A percentile compares a stretch with the other conserved stretches of the same genome.
phyloP scores from a whole-genome alignment of 345 rosid genomes.

The Rhodamnia argentea region DNA sequence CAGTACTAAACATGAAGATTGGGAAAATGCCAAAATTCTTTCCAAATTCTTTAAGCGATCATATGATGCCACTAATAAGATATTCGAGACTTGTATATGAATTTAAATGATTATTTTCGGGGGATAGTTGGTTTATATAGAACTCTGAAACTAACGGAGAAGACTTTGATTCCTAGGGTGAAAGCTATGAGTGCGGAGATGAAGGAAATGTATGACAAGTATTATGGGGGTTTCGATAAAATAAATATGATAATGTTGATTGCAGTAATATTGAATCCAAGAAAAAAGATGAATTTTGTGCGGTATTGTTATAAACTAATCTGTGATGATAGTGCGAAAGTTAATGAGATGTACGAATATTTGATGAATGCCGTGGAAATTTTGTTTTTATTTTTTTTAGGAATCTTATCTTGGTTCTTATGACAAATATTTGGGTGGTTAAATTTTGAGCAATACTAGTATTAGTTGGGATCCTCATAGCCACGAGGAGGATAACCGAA shows the following conservation, averaged over 20 bases:
- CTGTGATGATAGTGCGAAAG: neutral
- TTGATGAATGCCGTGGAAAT: no score
- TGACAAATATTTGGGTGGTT: no score
- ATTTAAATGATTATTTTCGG: neutral
- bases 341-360: neutral
- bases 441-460: neutral
- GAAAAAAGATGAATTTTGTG: neutral
- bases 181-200: neutral
- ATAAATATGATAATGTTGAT: neutral
- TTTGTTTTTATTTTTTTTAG: no score
- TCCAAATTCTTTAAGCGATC: neutral
- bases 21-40: neutral
- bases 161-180: neutral
- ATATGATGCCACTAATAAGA: neutral
- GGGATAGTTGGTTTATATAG: neutral
- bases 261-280: neutral
- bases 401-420: no score
- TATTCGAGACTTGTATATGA: neutral
- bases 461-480: no score
- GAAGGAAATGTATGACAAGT: neutral
- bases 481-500: neutral
- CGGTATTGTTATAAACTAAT: neutral
- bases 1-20: rapidly evolving
- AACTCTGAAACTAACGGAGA: neutral
- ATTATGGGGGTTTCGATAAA: neutral